These are phyloP conservation scores for Colletotrichum liriopes DNA, from an alignment of 2,329 filamentous ascomycete genomes.

Conservation along the genomic window DNA sequence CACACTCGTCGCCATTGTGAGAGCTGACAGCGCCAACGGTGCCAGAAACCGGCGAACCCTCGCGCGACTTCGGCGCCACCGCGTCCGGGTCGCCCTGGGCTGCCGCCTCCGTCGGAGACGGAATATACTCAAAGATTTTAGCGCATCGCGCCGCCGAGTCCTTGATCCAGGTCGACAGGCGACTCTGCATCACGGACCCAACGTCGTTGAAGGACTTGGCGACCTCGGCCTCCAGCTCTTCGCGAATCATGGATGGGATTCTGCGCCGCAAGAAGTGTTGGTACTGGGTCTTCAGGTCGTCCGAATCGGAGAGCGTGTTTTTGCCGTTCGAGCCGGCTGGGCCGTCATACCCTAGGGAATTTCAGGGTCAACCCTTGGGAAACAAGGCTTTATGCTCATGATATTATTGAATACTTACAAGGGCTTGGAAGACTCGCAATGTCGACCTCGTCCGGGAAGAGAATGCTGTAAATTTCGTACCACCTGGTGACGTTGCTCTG, in stretches of 20 bases:
- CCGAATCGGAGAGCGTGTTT: constrained; percentile 41
- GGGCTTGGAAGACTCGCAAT: constrained; percentile 24
- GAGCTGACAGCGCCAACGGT: not conserved
- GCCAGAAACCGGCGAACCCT: not conserved
- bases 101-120: constrained; percentile 8
- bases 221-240: constrained; percentile 49
- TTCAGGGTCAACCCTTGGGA: not conserved
- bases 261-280: constrained; percentile 49
- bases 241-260: constrained; percentile 51
- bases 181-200: not conserved
- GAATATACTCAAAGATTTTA: constrained; percentile 25
- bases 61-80: not conserved
- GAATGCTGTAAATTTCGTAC: constrained; percentile 54
- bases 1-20: not conserved
- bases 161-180: constrained; percentile 13
- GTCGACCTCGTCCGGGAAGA: constrained; percentile 50
- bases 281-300: constrained; percentile 41
- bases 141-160: constrained; percentile 5
- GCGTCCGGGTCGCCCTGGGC: constrained; percentile 20
- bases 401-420: constrained; percentile 36
- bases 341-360: constrained; percentile 51
- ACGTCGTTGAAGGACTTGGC: constrained; percentile 46
- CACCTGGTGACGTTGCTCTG: constrained; percentile 54
- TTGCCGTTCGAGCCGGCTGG: constrained; percentile 26
- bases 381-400: not conserved